These are phyloP conservation scores for Microsporum canis DNA, from an alignment of 2,329 filamentous ascomycete species.

Conservation along the genomic window DNA sequence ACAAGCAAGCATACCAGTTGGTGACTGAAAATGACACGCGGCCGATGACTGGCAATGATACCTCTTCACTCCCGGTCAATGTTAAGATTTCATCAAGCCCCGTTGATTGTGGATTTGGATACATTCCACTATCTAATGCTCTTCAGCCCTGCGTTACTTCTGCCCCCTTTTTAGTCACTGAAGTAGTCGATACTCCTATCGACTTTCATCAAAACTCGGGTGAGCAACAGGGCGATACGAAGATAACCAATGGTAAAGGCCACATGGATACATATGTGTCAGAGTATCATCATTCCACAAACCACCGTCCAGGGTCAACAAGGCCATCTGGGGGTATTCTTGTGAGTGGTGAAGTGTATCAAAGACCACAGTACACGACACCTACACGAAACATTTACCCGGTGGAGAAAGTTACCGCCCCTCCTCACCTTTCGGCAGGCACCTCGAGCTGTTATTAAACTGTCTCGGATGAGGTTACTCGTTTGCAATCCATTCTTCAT, in stretches of 20 bases:
- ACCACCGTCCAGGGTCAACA: neutral
- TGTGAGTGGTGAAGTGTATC: constrained; percentile 9
- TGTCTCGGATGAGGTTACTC: neutral
- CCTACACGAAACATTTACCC: neutral
- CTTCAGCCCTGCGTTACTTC: constrained; percentile 5
- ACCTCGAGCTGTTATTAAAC: neutral
- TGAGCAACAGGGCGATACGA: neutral
- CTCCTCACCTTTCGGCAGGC: neutral
- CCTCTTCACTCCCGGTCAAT: constrained; percentile 5
- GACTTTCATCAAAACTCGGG: neutral
- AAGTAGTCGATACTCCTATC: neutral
- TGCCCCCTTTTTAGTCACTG: neutral
- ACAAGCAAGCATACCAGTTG: constrained; percentile 6
- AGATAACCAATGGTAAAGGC: neutral
- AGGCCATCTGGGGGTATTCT: constrained; percentile 2
- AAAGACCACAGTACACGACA: neutral
- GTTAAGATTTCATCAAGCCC: constrained; percentile 11
- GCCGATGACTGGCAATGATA: neutral
- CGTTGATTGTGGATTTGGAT: constrained; percentile 13
- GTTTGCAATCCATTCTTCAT: neutral
- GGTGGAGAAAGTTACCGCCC: neutral
- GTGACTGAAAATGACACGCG: constrained; percentile 5
- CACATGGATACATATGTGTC: constrained; percentile 4
- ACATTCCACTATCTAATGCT: constrained; percentile 12
- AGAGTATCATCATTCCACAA: constrained; percentile 6